These are phyloP conservation scores for Xylaria polymorpha DNA, from an alignment of 2,329 filamentous ascomycete species.

Conservation along the genomic window DNA sequence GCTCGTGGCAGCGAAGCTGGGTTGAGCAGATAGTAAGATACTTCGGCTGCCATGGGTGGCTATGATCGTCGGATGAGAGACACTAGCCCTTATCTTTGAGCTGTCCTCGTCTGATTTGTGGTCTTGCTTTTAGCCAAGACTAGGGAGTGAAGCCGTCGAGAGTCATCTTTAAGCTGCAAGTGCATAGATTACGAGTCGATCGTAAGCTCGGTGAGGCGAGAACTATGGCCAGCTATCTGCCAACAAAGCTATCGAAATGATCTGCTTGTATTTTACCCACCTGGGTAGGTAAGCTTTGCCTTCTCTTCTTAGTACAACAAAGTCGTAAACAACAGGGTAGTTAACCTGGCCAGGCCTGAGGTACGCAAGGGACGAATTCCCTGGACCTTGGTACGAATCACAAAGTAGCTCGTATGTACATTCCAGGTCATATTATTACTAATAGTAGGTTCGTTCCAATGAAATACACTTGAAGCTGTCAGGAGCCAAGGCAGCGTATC, in stretches of 20 bases:
- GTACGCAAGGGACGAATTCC: slow-evolving; percentile 23
- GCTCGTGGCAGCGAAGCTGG: slow-evolving; percentile 33
- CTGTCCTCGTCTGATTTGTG: slow-evolving; percentile 7
- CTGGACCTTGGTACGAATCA: background rate
- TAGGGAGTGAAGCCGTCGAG: slow-evolving; percentile 17
- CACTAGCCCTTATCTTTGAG: slow-evolving; percentile 14
- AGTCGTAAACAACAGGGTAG: background rate
- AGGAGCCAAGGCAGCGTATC: slow-evolving; percentile 28
- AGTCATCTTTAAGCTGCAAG: slow-evolving; percentile 17
- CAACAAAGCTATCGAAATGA: slow-evolving; percentile 4
- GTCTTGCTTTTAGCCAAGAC: slow-evolving; percentile 18
- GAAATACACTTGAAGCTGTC: slow-evolving; percentile 8
- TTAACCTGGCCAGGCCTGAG: background rate
- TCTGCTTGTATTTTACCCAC: slow-evolving; percentile 15
- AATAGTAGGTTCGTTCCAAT: background rate
- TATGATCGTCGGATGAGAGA: slow-evolving; percentile 33
- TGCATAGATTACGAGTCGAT: slow-evolving; percentile 7
- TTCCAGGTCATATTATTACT: background rate
- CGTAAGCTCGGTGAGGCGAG: slow-evolving; percentile 11
- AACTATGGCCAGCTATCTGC: slow-evolving; percentile 14
- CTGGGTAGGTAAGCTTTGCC: slow-evolving; percentile 5
- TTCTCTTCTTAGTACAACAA: background rate
- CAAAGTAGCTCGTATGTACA: slow-evolving; percentile 8
- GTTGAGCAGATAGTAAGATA: slow-evolving; percentile 17
- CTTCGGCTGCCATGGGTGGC: slow-evolving; percentile 30